phyloP scores from a whole-genome alignment of 345 rosid genomes.

The Salix caprea region DNA sequence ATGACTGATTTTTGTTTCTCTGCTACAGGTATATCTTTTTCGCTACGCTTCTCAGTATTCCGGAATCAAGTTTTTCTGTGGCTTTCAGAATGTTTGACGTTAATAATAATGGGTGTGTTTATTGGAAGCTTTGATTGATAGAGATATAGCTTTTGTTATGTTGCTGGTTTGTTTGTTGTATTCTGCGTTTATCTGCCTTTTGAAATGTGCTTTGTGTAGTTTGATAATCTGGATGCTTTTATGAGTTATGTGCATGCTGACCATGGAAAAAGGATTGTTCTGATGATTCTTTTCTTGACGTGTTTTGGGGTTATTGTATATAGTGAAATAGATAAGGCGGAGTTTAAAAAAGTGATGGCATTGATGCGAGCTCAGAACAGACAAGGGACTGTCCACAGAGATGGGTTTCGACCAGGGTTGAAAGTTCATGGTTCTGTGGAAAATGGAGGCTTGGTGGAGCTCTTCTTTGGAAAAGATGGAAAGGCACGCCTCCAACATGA shows the following conservation, averaged over 20 bases:
- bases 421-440: conserved; percentile 61
- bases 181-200: conserved; percentile 21
- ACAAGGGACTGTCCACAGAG: conserved; percentile 68
- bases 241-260: neutral
- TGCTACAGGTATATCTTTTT: conserved; percentile 82
- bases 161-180: neutral
- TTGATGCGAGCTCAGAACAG: conserved; percentile 83
- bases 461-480: conserved; percentile 89
- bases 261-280: neutral
- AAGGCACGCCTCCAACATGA: conserved; percentile 54
- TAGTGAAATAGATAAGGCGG: conserved; percentile 77
- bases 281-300: neutral
- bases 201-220: conserved; percentile 14
- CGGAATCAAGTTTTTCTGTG: conserved; percentile 76
- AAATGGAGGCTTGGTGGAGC: conserved; percentile 79
- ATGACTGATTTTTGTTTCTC: conserved; percentile 5
- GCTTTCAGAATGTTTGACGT: conserved; percentile 92
- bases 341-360: conserved; percentile 91
- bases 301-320: conserved; percentile 2
- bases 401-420: conserved; percentile 63
- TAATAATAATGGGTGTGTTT: conserved; percentile 70
- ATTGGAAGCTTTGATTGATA: neutral
- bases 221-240: neutral
- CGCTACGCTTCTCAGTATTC: conserved; percentile 81
- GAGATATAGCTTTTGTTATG: neutral